These are phyloP conservation scores for Eleusine coracana DNA, from an alignment of 176 grass and related monocot species.

Conservation along the genomic window DNA sequence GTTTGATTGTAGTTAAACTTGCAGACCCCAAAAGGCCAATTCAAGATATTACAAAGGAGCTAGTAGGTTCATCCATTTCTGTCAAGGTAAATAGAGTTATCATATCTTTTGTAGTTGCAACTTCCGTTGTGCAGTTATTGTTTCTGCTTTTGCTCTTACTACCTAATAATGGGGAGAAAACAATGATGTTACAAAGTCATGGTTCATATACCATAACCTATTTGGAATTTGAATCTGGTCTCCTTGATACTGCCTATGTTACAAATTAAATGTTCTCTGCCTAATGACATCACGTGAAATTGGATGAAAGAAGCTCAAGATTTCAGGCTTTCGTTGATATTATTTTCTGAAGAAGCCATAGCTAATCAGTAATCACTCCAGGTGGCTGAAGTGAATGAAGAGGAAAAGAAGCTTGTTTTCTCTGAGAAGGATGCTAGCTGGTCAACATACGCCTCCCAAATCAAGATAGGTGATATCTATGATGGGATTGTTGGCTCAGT, in stretches of 20 bases:
- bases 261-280: background rate
- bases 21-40: slow-evolving; percentile 75
- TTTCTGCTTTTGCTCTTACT: background rate
- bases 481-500: slow-evolving; percentile 75
- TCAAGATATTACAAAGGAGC: slow-evolving; percentile 77
- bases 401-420: slow-evolving; percentile 80
- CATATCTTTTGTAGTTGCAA: background rate
- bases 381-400: slow-evolving; percentile 72
- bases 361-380: slow-evolving; percentile 29
- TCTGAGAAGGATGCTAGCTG: slow-evolving; percentile 88
- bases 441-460: slow-evolving; percentile 60
- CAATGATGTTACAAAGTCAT: background rate
- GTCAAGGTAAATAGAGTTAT: slow-evolving; percentile 73
- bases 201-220: background rate
- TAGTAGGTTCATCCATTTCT: slow-evolving; percentile 76
- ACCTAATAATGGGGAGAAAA: background rate
- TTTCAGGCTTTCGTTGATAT: background rate
- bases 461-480: slow-evolving; percentile 61
- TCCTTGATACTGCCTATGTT: background rate
- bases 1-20: slow-evolving; percentile 31
- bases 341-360: slow-evolving; percentile 6
- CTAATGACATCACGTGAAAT: background rate
- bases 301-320: background rate
- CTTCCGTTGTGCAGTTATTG: background rate
- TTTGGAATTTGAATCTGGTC: background rate